Conservation (phyloP, 2,329 filamentous ascomycete species). For the Fusarium anthophilum region DNA sequence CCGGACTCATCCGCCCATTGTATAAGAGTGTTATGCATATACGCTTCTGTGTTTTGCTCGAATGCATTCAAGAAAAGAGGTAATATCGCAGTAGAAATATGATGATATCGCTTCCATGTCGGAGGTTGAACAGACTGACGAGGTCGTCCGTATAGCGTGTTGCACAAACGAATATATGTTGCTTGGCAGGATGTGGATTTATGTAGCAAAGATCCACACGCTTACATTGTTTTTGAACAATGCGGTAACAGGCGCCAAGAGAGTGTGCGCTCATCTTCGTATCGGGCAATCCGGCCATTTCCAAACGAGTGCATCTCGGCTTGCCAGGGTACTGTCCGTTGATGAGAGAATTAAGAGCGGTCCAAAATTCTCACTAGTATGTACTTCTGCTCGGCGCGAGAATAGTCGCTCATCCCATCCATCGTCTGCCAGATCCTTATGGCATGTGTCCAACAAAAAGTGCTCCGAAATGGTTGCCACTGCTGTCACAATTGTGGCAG, state of each 20-base stretch:
- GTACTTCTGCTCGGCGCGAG: neutral
- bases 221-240: neutral
- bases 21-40: conserved; percentile 17
- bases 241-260: neutral
- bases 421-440: conserved; percentile 22
- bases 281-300: neutral
- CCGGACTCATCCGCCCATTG: conserved; percentile 8
- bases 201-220: neutral
- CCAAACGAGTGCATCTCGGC: neutral
- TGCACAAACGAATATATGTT: neutral
- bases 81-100: conserved; percentile 1
- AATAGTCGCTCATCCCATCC: neutral
- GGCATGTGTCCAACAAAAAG: conserved; percentile 6
- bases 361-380: neutral
- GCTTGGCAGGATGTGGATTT: neutral
- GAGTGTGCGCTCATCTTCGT: neutral
- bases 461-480: conserved; percentile 3
- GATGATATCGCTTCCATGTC: conserved; percentile 10
- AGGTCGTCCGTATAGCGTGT: neutral
- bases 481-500: neutral
- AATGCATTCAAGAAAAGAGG: conserved; percentile 1
- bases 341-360: neutral
- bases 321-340: neutral
- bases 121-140: neutral
- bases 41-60: conserved; percentile 3